Conservation (phyloP, 805 yeast species). For the Starmerella apicola region DNA sequence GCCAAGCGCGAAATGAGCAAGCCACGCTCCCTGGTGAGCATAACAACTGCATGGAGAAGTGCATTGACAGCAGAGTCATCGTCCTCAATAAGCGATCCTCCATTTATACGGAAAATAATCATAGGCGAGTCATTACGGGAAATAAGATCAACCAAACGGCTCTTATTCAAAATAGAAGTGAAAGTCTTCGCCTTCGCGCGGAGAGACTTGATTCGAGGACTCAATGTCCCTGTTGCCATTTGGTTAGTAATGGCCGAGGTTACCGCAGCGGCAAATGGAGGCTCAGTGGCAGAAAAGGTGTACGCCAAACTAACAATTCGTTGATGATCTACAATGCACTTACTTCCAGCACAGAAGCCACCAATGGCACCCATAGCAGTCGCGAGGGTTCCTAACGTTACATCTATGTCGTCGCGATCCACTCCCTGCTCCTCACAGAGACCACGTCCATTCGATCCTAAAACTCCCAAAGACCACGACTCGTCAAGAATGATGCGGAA, state of each 20-base stretch:
- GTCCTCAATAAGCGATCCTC: constrained; percentile 26
- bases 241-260: constrained; percentile 20
- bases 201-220: constrained; percentile 22
- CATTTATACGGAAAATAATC: constrained; percentile 49
- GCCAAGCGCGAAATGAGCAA: constrained; percentile 56
- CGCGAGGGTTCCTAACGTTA: constrained; percentile 81
- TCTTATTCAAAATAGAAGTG: constrained; percentile 10
- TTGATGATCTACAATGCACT: constrained; percentile 80
- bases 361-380: constrained; percentile 74
- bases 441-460: constrained; percentile 81
- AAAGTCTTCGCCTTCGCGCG: constrained; percentile 17
- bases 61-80: constrained; percentile 36
- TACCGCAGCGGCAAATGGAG: constrained; percentile 65
- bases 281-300: constrained; percentile 87
- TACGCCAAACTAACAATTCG: constrained; percentile 81
- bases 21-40: constrained; percentile 38
- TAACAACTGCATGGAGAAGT: constrained; percentile 56
- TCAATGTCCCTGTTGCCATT: constrained; percentile 25
- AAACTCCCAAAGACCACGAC: constrained; percentile 68
- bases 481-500: constrained; percentile 83
- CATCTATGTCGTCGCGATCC: constrained; percentile 59
- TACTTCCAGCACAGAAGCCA: constrained; percentile 82
- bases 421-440: constrained; percentile 60
- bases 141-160: constrained; percentile 36
- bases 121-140: constrained; percentile 55